These are phyloP conservation scores for Radiomyces spectabilis DNA, from an alignment of 192 early-diverging fungal species.

Conservation along the genomic window DNA sequence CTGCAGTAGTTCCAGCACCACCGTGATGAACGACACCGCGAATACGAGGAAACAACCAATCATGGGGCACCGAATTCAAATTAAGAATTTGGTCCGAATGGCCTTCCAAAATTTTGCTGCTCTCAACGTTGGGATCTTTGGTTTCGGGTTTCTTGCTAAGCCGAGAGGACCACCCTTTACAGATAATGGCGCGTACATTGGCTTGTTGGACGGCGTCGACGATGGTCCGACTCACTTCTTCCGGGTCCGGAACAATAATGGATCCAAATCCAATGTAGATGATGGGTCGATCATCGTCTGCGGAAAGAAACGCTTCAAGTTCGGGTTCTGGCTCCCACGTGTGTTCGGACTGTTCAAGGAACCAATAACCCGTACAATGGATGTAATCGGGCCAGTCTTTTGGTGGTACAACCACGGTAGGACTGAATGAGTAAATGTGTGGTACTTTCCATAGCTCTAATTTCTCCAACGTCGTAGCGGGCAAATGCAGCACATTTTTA, in stretches of 20 bases:
- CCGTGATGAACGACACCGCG: constrained; percentile 71
- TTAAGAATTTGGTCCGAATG: constrained; percentile 43
- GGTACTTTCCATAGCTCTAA: constrained; percentile 44
- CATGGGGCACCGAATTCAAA: constrained; percentile 64
- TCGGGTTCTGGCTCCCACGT: constrained; percentile 47
- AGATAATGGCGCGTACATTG: constrained; percentile 30
- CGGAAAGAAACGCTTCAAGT: constrained; percentile 45
- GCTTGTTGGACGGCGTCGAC: constrained; percentile 30
- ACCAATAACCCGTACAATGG: constrained; percentile 66
- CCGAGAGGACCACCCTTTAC: constrained; percentile 64
- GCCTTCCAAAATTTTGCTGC: constrained; percentile 24
- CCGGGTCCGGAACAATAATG: constrained; percentile 67
- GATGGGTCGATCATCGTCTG: constrained; percentile 26
- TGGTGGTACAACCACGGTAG: constrained; percentile 46
- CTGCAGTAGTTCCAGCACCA: constrained; percentile 67
- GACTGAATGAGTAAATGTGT: constrained; percentile 54
- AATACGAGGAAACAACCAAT: constrained; percentile 65
- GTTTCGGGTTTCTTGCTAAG: not conserved
- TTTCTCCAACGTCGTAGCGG: constrained; percentile 37
- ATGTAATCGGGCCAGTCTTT: constrained; percentile 60
- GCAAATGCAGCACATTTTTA: constrained; percentile 35
- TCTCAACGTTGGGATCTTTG: not conserved
- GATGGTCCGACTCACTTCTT: constrained; percentile 49
- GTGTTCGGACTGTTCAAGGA: constrained; percentile 53
- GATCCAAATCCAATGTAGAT: constrained; percentile 76